phyloP scores from a whole-genome alignment of 2,329 filamentous ascomycete species.

The Fusarium tjaetaba region DNA sequence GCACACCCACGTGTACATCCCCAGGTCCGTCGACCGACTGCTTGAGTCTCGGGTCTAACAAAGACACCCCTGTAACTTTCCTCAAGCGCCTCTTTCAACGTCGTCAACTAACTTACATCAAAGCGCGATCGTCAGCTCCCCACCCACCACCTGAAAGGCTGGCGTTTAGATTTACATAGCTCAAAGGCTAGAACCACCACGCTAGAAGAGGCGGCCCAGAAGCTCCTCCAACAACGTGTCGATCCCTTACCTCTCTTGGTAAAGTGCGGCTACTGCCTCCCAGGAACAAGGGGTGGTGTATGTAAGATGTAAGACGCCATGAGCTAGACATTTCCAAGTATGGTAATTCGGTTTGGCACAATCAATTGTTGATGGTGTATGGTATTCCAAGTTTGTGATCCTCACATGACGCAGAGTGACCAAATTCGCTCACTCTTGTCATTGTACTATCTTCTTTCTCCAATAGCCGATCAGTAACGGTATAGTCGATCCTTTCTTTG shows the following conservation, averaged over 20 bases:
- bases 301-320: conserved; percentile 8
- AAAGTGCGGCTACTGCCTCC: background rate
- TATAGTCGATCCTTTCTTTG: background rate
- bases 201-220: conserved; percentile 12
- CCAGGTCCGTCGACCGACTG: background rate
- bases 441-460: background rate
- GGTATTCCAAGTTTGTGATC: background rate
- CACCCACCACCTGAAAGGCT: background rate
- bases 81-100: background rate
- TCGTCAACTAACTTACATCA: background rate
- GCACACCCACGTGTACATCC: background rate
- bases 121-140: background rate
- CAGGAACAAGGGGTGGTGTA: conserved; percentile 9
- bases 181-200: conserved; percentile 3
- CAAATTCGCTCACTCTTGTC: background rate
- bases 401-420: background rate
- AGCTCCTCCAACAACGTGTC: background rate
- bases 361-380: background rate
- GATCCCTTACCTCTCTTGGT: background rate
- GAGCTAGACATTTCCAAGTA: background rate
- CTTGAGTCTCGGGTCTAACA: background rate
- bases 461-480: background rate
- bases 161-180: conserved; percentile 18
- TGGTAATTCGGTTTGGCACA: background rate
- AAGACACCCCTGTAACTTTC: background rate